Evolutionary conservation across 2,329 filamentous ascomycete species (phyloP).

Genomic region (Harringtonia aguacate): DNA sequence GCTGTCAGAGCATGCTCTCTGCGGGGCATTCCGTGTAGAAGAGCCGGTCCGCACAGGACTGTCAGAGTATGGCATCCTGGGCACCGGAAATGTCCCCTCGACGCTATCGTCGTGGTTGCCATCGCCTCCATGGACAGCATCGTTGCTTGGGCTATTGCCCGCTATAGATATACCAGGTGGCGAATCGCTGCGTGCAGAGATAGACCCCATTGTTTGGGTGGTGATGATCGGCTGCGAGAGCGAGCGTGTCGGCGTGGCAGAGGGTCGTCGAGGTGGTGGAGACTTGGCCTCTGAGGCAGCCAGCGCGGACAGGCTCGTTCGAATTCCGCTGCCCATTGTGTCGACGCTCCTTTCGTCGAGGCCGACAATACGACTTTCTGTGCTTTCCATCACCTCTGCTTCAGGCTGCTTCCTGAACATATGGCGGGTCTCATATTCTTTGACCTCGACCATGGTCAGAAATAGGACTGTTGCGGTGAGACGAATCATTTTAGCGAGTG

Average conservation of each 20-base stretch:
- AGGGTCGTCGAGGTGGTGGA: not conserved
- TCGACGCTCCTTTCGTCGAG: constrained; percentile 16
- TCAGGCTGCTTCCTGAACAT: constrained; percentile 22
- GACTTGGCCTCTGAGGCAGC: not conserved
- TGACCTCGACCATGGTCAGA: constrained; percentile 29
- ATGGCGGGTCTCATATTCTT: constrained; percentile 18
- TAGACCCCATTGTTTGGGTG: not conserved
- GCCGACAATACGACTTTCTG: not conserved
- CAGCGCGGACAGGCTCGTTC: not conserved
- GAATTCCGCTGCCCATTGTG: not conserved
- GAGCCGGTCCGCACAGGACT: too few relatives aligned
- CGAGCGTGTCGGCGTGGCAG: not conserved
- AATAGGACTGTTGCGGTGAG: constrained; percentile 26
- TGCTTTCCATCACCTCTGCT: constrained; percentile 10
- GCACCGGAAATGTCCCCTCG: too few relatives aligned
- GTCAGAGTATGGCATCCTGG: too few relatives aligned
- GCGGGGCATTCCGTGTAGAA: not conserved
- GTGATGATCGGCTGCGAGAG: not conserved
- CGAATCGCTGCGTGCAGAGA: not conserved
- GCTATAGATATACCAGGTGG: too few relatives aligned
- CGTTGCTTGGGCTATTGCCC: too few relatives aligned
- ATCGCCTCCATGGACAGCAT: too few relatives aligned
- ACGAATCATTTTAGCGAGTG: constrained; percentile 26
- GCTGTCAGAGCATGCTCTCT: constrained; percentile 1
- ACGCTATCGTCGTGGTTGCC: too few relatives aligned